phyloP scores from a whole-genome alignment of 1,284 basidiomycete species.

The Fomitiporia mediterranea region DNA sequence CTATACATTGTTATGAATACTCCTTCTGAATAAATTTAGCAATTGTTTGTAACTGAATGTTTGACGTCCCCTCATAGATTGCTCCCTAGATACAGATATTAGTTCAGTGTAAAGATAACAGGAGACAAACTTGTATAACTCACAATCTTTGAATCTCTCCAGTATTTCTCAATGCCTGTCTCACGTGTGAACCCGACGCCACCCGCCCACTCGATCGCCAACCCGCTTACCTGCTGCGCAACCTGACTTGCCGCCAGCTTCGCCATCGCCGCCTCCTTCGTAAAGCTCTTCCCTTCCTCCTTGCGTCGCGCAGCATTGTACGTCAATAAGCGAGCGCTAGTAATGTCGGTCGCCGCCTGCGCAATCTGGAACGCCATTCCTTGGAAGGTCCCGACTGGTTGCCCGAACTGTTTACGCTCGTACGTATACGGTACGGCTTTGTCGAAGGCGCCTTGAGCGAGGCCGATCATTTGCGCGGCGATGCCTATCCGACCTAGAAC shows the following conservation, averaged over 20 bases:
- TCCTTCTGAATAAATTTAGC: constrained; percentile 87
- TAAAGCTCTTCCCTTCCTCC: constrained; percentile 86
- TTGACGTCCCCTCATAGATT: constrained; percentile 94
- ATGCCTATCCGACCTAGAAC: constrained; percentile 86
- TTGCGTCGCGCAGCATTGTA: constrained; percentile 96
- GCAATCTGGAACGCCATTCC: constrained; percentile 97
- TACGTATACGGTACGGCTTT: constrained; percentile 92
- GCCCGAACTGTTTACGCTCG: constrained; percentile 91
- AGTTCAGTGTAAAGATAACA: neutral
- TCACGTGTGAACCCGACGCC: constrained; percentile 94
- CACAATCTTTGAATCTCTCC: constrained; percentile 94
- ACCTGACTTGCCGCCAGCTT: constrained; percentile 88
- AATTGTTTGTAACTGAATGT: constrained; percentile 96
- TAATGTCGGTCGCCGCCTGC: constrained; percentile 83
- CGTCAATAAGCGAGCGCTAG: constrained; percentile 87
- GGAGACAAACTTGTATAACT: constrained; percentile 30
- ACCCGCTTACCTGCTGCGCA: constrained; percentile 83
- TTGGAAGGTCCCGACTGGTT: constrained; percentile 90
- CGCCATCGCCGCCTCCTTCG: constrained; percentile 95
- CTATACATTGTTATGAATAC: constrained; percentile 41
- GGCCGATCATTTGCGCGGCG: constrained; percentile 94
- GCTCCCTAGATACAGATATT: constrained; percentile 53
- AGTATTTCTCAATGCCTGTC: constrained; percentile 92
- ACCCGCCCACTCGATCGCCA: constrained; percentile 96
- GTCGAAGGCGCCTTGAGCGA: constrained; percentile 96